A percentile compares a stretch with the other conserved stretches of the same genome.
phyloP scores from a whole-genome alignment of 371 early-diverging fungal species.

The Fennellomyces sp. region DNA sequence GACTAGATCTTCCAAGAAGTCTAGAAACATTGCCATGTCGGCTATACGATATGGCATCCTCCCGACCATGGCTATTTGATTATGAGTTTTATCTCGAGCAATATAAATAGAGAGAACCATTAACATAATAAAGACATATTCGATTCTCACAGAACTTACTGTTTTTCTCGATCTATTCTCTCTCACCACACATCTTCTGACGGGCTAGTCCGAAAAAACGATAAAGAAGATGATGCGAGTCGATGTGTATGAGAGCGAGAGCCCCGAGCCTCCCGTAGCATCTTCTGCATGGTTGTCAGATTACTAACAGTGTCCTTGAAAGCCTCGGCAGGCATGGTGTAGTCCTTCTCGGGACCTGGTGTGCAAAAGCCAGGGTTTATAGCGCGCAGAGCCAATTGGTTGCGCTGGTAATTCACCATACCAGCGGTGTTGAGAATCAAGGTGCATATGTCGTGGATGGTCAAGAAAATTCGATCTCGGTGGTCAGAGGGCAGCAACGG shows the following conservation, averaged over 20 bases:
- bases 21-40: too few relatives aligned
- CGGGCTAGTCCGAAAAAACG: not conserved
- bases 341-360: not conserved
- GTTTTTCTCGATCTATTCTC: too few relatives aligned
- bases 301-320: not conserved
- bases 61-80: too few relatives aligned
- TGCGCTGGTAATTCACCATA: conserved; percentile 4
- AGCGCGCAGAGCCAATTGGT: conserved; percentile 16
- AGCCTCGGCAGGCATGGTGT: not conserved
- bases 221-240: not conserved
- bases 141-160: too few relatives aligned
- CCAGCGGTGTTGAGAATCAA: conserved; percentile 8
- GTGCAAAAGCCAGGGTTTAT: conserved; percentile 1
- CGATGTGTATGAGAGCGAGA: not conserved
- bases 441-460: conserved; percentile 9
- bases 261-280: not conserved
- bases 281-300: not conserved
- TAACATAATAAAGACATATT: too few relatives aligned
- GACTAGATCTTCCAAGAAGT: too few relatives aligned
- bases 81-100: too few relatives aligned
- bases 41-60: too few relatives aligned
- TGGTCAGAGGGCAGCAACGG: not conserved
- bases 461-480: not conserved
- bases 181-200: too few relatives aligned
- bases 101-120: too few relatives aligned